phyloP scores from a whole-genome alignment of 495 filamentous ascomycete species.

The Sabuloglossum arenarium region DNA sequence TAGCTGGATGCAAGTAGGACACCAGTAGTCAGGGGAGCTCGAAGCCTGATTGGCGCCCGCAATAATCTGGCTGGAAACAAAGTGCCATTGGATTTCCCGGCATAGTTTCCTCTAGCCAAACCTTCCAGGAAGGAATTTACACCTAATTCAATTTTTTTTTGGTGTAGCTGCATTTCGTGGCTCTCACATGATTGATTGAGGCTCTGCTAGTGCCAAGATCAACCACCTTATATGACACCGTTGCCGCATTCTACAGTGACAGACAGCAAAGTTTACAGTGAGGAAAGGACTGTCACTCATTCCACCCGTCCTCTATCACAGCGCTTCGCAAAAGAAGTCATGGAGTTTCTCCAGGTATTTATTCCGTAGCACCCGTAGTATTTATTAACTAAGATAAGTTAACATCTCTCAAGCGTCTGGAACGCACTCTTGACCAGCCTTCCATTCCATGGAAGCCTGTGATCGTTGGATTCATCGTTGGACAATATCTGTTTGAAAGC shows the following conservation, averaged over 20 bases:
- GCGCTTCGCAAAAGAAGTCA: neutral
- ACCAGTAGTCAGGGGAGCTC: neutral
- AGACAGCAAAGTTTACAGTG: neutral
- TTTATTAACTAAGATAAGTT: conserved; percentile 3
- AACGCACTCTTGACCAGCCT: conserved; percentile 70
- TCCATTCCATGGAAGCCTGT: conserved; percentile 94
- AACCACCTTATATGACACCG: neutral
- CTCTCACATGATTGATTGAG: neutral
- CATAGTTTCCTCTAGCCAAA: too few species aligned
- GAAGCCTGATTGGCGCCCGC: neutral
- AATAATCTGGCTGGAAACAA: too few species aligned
- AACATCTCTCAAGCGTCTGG: conserved; percentile 43
- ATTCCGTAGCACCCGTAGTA: neutral
- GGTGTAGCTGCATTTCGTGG: too few species aligned
- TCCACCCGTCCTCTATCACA: neutral
- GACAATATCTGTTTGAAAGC: conserved; percentile 71
- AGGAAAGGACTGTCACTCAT: neutral
- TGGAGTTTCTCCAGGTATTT: conserved; percentile 15
- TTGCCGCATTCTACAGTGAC: neutral
- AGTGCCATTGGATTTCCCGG: too few species aligned
- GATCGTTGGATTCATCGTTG: conserved; percentile 78
- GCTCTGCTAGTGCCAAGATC: too few species aligned
- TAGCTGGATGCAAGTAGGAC: neutral
- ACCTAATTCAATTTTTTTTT: too few species aligned
- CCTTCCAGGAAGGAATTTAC: too few species aligned